Evolutionary conservation across 2,329 filamentous ascomycete genomes (phyloP).

Genomic region (Aspergillus felis): DNA sequence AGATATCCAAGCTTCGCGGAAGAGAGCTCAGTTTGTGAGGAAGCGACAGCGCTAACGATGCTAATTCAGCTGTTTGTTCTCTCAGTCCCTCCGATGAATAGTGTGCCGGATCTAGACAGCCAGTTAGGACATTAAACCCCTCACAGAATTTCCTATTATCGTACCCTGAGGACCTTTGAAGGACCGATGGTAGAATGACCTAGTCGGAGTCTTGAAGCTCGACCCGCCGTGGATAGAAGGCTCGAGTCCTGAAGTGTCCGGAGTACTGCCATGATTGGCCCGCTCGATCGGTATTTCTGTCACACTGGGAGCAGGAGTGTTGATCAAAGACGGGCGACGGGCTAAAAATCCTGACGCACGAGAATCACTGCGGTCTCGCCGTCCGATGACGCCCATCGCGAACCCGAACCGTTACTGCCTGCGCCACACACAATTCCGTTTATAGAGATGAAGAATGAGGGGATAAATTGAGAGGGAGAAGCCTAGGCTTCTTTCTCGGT

Average conservation of each 20-base stretch:
- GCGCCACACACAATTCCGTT: background rate
- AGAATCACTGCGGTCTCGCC: conserved; percentile 28
- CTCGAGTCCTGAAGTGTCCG: conserved; percentile 24
- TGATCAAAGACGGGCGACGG: conserved; percentile 18
- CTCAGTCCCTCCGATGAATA: conserved; percentile 73
- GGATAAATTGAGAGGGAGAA: background rate
- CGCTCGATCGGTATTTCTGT: conserved; percentile 25
- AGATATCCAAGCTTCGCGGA: conserved; percentile 29
- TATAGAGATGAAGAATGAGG: background rate
- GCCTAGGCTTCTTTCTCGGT: background rate
- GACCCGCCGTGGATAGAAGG: conserved; percentile 27
- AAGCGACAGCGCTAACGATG: conserved; percentile 69
- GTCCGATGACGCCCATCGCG: conserved; percentile 27
- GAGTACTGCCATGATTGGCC: conserved; percentile 24
- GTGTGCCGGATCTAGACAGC: conserved; percentile 60
- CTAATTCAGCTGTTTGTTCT: conserved; percentile 82
- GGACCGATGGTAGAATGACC: conserved; percentile 45
- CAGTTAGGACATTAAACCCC: conserved; percentile 18
- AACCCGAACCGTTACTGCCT: background rate
- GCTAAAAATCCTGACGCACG: conserved; percentile 22
- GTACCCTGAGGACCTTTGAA: conserved; percentile 40
- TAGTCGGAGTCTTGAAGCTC: conserved; percentile 39
- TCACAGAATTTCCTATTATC: conserved; percentile 5
- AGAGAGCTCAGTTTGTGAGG: conserved; percentile 24
- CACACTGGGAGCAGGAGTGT: conserved; percentile 18